Percentiles rank a stretch among this genome's conserved stretches.
These are phyloP conservation scores for Bolboschoenus planiculmis DNA, from an alignment of 176 grass and related monocot genomes.

Conservation along the genomic window DNA sequence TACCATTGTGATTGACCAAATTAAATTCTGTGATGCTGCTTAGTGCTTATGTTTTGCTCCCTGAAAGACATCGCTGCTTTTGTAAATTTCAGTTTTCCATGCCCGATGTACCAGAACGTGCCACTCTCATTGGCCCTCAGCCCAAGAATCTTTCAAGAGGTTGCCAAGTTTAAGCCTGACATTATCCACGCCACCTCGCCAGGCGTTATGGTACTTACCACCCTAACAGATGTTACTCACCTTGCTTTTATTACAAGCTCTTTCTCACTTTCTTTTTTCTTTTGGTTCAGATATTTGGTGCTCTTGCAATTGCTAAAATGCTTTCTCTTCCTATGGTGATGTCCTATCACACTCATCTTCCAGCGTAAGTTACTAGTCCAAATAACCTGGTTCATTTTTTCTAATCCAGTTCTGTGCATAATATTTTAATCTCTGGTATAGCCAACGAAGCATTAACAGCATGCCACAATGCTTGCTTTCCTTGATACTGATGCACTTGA, in stretches of 20 bases:
- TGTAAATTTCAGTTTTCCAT: conserved; percentile 70
- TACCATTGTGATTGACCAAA: no score
- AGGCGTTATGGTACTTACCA: conserved; percentile 72
- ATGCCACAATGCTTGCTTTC: background rate
- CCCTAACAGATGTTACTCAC: background rate
- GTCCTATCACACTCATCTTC: conserved; percentile 99
- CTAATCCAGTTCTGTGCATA: background rate
- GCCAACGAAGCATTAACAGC: background rate
- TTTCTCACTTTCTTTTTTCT: background rate
- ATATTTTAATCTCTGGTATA: background rate
- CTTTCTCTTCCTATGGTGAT: conserved; percentile 81
- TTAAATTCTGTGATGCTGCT: background rate
- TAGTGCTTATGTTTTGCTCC: no score
- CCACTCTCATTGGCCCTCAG: conserved; percentile 83
- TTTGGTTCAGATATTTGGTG: conserved; percentile 73
- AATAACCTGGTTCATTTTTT: background rate
- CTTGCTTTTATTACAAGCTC: background rate
- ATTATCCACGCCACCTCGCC: conserved; percentile 93
- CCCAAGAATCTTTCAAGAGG: conserved; percentile 87
- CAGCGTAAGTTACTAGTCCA: conserved; percentile 47
- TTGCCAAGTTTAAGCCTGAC: conserved; percentile 88
- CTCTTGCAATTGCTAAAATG: conserved; percentile 82
- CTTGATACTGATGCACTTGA: background rate
- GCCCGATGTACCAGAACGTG: conserved; percentile 85
- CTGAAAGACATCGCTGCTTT: background rate